Percentiles rank a stretch among this genome's conserved stretches.
These are phyloP conservation scores for Aspergillus calidoustus DNA, from an alignment of 2,329 filamentous ascomycete genomes.

Conservation along the genomic window DNA sequence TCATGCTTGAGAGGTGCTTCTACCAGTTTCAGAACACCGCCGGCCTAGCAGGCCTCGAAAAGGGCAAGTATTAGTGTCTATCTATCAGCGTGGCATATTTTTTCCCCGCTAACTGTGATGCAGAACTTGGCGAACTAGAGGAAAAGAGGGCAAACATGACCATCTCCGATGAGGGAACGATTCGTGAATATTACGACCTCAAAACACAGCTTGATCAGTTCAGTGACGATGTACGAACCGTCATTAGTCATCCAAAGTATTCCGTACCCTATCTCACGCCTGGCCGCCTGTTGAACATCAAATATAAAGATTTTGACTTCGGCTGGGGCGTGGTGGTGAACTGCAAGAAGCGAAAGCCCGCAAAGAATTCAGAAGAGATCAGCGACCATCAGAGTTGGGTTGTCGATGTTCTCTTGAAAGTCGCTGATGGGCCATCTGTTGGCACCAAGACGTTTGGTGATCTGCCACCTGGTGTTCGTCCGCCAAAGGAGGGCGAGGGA, in stretches of 20 bases:
- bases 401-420: slow-evolving; percentile 76
- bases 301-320: slow-evolving; percentile 79
- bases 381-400: slow-evolving; percentile 77
- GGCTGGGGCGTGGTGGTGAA: slow-evolving; percentile 92
- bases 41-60: slow-evolving; percentile 81
- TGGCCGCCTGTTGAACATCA: slow-evolving; percentile 86
- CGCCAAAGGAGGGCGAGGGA: slow-evolving; percentile 65
- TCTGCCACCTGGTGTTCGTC: slow-evolving; percentile 65
- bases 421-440: slow-evolving; percentile 59
- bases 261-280: slow-evolving; percentile 82
- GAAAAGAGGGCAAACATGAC: slow-evolving; percentile 71
- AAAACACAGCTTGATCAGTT: slow-evolving; percentile 82
- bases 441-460: slow-evolving; percentile 66
- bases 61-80: slow-evolving; percentile 47
- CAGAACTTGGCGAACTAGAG: slow-evolving; percentile 77
- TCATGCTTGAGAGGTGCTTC: slow-evolving; percentile 98
- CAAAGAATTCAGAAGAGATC: slow-evolving; percentile 70
- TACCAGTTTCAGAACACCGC: slow-evolving; percentile 97
- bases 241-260: slow-evolving; percentile 90
- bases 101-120: slow-evolving; percentile 30
- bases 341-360: slow-evolving; percentile 66
- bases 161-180: slow-evolving; percentile 83
- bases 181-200: slow-evolving; percentile 93
- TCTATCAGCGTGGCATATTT: neutral
- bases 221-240: slow-evolving; percentile 84